A percentile compares a stretch with the other conserved stretches of the same genome.
Evolutionary conservation across 768 basidiomycete species (phyloP).

Genomic region (Cystobasidium tubakii): DNA sequence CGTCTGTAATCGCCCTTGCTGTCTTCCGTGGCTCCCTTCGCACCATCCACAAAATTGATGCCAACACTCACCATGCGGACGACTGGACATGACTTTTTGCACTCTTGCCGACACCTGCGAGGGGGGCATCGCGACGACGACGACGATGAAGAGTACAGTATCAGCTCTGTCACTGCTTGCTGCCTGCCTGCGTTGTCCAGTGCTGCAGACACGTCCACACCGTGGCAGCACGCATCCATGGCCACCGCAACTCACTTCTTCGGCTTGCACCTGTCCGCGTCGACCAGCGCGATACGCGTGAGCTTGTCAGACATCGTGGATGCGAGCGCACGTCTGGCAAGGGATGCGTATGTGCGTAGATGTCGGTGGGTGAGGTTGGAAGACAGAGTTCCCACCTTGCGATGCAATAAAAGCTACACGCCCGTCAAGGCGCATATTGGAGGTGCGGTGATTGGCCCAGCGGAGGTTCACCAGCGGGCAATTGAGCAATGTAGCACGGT

Average conservation of each 20-base stretch:
- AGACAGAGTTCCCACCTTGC: background rate
- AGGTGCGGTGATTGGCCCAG: conserved; percentile 6
- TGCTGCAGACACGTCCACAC: background rate
- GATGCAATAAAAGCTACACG: too few relatives aligned
- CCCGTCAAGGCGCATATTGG: background rate
- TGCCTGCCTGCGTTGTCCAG: background rate
- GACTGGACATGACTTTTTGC: conserved; percentile 97
- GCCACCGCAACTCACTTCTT: conserved; percentile 55
- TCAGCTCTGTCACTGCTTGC: background rate
- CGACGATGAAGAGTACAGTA: too few relatives aligned
- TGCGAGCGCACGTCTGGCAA: background rate
- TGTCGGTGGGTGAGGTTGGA: background rate
- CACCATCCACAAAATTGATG: background rate
- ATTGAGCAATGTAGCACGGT: background rate
- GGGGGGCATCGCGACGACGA: too few relatives aligned
- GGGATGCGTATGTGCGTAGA: background rate
- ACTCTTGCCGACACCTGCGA: conserved; percentile 84
- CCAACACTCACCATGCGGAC: conserved; percentile 72
- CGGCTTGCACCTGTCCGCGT: conserved; percentile 87
- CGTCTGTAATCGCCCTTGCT: conserved; percentile 4
- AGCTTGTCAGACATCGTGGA: conserved; percentile 57
- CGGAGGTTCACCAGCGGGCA: background rate
- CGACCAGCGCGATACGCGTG: conserved; percentile 82
- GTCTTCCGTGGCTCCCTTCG: background rate
- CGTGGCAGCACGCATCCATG: too few relatives aligned